Evolutionary conservation across 306 rosid genomes (phyloP).

Genomic region (Castanea crenata): DNA sequence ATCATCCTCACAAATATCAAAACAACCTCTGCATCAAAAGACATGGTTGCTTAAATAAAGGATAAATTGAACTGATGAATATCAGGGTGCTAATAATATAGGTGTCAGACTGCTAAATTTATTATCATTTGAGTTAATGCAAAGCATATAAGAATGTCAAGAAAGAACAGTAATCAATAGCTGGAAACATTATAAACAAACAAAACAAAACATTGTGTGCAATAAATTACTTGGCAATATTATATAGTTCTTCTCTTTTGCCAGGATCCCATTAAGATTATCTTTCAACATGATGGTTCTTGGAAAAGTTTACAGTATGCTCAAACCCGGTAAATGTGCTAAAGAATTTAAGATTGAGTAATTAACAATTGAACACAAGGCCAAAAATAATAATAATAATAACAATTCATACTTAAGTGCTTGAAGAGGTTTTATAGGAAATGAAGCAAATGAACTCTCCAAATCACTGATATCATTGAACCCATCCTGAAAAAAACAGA

Average conservation of each 20-base stretch:
- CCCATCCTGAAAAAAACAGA: constrained; percentile 63
- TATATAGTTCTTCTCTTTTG: neutral
- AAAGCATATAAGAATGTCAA: neutral
- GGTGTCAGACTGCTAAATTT: neutral
- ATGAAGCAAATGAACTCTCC: constrained; percentile 82
- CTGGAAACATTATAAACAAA: neutral
- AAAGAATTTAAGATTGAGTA: neutral
- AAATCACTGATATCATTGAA: constrained; percentile 69
- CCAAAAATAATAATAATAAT: neutral
- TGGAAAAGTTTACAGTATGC: neutral
- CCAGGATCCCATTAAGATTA: neutral
- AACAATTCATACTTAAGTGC: constrained; percentile 76
- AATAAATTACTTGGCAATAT: neutral
- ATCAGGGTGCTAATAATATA: neutral
- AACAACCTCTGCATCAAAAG: constrained; percentile 68
- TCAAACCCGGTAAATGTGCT: too few relatives aligned
- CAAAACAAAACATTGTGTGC: neutral
- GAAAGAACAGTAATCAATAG: neutral
- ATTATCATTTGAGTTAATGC: neutral
- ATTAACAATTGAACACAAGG: neutral
- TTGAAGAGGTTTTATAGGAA: constrained; percentile 81
- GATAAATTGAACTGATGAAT: neutral
- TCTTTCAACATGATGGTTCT: neutral
- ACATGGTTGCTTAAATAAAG: constrained; percentile 14
- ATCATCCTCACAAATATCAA: constrained; percentile 64